Evolutionary conservation across 495 filamentous ascomycete species (phyloP).

Genomic region (Annulohypoxylon maeteangense): DNA sequence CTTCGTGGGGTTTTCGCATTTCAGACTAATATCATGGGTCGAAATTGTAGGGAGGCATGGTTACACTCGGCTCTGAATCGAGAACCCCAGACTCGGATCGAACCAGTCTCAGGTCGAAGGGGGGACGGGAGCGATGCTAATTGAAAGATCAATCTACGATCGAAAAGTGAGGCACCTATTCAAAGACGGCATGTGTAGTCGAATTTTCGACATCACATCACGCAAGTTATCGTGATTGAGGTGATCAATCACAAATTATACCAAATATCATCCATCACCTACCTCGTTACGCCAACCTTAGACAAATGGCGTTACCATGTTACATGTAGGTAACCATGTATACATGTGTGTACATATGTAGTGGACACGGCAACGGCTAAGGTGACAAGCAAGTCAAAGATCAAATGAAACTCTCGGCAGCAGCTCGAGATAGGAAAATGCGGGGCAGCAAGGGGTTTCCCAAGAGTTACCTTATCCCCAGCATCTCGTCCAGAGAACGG

Average conservation of each 20-base stretch:
- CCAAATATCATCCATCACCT: conserved; percentile 6
- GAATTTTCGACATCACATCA: conserved; percentile 42
- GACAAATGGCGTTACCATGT: conserved; percentile 42
- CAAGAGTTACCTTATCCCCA: conserved; percentile 17
- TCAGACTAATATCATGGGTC: conserved; percentile 23
- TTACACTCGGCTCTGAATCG: conserved; percentile 42
- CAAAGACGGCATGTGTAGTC: conserved; percentile 33
- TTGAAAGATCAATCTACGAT: conserved; percentile 22
- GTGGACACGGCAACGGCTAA: conserved; percentile 24
- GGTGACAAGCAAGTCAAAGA: conserved; percentile 28
- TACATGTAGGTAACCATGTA: conserved; percentile 22
- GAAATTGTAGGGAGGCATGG: conserved; percentile 30
- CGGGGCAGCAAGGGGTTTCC: conserved; percentile 39
- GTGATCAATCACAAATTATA: conserved; percentile 23
- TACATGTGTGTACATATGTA: conserved; percentile 8
- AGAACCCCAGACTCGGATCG: conserved; percentile 37
- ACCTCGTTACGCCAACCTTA: conserved; percentile 42
- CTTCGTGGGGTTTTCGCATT: conserved; percentile 35
- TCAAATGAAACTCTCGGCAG: conserved; percentile 23
- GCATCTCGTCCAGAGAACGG: conserved; percentile 27
- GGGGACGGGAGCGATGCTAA: conserved; percentile 24
- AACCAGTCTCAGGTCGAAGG: conserved; percentile 17
- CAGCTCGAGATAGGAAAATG: conserved; percentile 41
- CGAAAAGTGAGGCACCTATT: conserved; percentile 4
- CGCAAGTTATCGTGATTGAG: conserved; percentile 39